Base-by-base conservation (phyloP, 2,329 filamentous ascomycete species). In the Trichophyton verrucosum region DNA sequence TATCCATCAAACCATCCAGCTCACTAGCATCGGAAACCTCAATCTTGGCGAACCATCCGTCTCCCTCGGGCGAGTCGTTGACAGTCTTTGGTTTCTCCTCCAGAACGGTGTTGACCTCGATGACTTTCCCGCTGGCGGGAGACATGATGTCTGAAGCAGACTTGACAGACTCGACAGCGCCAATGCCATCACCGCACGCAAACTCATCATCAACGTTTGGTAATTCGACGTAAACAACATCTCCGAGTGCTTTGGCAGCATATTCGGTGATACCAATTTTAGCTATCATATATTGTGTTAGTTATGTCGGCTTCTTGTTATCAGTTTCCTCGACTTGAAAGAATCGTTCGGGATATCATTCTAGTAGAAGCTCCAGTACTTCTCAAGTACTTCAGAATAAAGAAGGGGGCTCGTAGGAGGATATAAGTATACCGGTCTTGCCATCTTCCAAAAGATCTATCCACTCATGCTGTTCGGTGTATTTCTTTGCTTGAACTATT, bases 391-490 rank as follows among this genome's bases (percentile, higher is more conserved):
- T 11, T 22, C 24, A 8, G 2, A 15, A 30, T 24, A 51, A 53
- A 56, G 58, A 82, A 33, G 60, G 15, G 24, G 7, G 51, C 3
- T 57, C 13, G 47, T 49, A 33, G 60, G 51, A 40, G 42, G 20
- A 22, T 47, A 38, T 3, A 1, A 33, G 55, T 61, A 59, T 83
- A 80, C 89, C 91, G 57, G 86, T 87, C 76, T 88, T 92, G 73
- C 87, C 85, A 76, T 95, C 88, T 58, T 84, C 84, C 61, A 86
- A 86, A 63, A 96, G 79, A 76, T 96, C 91, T 73, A 99, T 86
- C 94, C 94, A 99, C 80, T 99, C 94, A 81, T 99, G 94, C 73
- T 96, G 92, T 74, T 91, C 87, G 66, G 94, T 96, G 81, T 95
- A 99, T 74, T 86, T 89, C 78, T 94, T 92, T 59, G 73, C 70